phyloP scores from a whole-genome alignment of 805 yeast species.

The Teunomyces stri region DNA sequence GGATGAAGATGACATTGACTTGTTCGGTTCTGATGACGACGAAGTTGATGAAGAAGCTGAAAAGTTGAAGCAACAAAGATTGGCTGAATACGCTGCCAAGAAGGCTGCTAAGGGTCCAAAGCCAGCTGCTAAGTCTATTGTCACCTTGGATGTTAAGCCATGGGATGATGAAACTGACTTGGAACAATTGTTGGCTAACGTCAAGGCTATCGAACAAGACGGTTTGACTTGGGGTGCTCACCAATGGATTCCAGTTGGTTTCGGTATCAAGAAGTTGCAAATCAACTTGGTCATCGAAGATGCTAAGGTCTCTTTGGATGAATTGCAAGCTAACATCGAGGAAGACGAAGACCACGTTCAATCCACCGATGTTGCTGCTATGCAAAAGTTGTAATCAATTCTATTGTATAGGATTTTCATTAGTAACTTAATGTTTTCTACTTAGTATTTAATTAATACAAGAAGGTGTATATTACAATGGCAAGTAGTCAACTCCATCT shows the following conservation, averaged over 20 bases:
- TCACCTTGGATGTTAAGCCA: conserved; percentile 97
- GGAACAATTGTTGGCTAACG: conserved; percentile 82
- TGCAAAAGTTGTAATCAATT: conserved; percentile 80
- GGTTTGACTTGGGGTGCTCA: conserved; percentile 99
- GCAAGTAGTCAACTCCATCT: conserved; percentile 51
- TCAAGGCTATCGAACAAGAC: conserved; percentile 79
- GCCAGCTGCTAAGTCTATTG: conserved; percentile 97
- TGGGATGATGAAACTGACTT: conserved; percentile 99
- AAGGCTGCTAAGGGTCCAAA: conserved; percentile 96
- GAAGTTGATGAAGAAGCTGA: conserved; percentile 97
- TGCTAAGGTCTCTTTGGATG: conserved; percentile 90
- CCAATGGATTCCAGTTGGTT: conserved; percentile 96
- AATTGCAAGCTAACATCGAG: conserved; percentile 71
- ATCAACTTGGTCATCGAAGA: conserved; percentile 98
- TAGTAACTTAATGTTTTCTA: conserved; percentile 5
- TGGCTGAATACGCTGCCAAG: conserved; percentile 96
- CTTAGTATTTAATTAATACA: conserved; percentile 9
- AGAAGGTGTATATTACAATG: conserved; percentile 19
- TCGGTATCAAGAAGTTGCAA: conserved; percentile 99
- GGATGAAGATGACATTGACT: conserved; percentile 86
- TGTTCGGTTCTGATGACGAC: conserved; percentile 92
- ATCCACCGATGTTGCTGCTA: conserved; percentile 98
- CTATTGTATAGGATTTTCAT: conserved; percentile 22
- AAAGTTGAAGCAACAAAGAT: conserved; percentile 94
- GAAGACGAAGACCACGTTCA: conserved; percentile 99